phyloP scores from a whole-genome alignment of 345 rosid species.

The Eucalyptus sp. region DNA sequence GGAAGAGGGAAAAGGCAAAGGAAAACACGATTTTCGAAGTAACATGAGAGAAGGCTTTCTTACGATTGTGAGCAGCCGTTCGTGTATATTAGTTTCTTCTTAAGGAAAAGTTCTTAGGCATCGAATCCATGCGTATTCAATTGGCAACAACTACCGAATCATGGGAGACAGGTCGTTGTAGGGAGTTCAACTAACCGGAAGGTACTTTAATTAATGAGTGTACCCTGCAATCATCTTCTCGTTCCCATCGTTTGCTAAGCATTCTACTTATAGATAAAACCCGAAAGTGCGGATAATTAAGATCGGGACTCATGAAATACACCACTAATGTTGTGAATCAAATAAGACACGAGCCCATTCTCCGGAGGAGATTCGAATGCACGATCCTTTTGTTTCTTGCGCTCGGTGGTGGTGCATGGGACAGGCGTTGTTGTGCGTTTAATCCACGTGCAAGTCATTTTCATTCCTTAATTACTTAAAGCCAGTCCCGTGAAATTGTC shows the following conservation, averaged over 20 bases:
- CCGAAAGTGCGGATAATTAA: not conserved
- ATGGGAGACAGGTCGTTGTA: not conserved
- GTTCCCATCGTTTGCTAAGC: not conserved
- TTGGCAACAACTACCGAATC: not conserved
- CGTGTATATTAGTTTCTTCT: not conserved
- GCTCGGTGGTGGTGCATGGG: not conserved
- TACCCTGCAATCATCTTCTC: not conserved
- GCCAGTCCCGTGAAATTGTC: not conserved
- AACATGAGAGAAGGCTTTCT: not conserved
- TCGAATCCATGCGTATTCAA: not conserved
- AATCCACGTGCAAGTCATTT: not conserved
- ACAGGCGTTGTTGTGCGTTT: rapidly evolving
- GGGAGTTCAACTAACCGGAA: not conserved
- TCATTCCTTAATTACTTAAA: not conserved
- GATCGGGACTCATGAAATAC: not conserved
- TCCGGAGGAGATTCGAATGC: not conserved
- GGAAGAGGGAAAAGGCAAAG: not conserved
- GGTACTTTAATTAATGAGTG: not conserved
- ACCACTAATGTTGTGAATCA: not conserved
- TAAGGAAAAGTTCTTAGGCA: not conserved
- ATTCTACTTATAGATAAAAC: not conserved
- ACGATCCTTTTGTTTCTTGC: not conserved
- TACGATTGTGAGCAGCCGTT: not conserved
- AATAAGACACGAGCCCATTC: not conserved
- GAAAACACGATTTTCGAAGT: not conserved